phyloP scores from a whole-genome alignment of 805 yeast genomes.

The Myxozyma mucilagina region DNA sequence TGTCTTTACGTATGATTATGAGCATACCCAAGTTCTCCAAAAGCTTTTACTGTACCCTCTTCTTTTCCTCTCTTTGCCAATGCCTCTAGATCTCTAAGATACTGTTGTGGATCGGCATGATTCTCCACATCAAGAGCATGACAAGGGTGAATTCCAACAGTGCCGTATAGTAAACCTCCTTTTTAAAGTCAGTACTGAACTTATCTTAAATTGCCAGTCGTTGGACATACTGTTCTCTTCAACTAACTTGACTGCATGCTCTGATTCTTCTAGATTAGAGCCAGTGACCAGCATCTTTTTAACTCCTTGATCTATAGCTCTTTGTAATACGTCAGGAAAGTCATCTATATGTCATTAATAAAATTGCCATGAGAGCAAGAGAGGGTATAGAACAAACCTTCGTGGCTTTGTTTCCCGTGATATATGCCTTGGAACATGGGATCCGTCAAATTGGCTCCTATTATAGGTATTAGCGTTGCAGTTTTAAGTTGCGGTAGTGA shows the following conservation, averaged over 20 bases:
- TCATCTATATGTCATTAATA: constrained; percentile 45
- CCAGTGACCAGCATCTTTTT: constrained; percentile 78
- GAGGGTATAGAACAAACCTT: constrained; percentile 31
- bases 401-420: constrained; percentile 67
- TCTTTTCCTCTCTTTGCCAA: constrained; percentile 52
- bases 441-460: constrained; percentile 82
- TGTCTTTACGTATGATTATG: background rate
- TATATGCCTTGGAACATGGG: constrained; percentile 82
- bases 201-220: background rate
- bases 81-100: constrained; percentile 51
- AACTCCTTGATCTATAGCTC: constrained; percentile 70
- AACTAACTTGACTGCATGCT: constrained; percentile 60
- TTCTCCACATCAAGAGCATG: constrained; percentile 58
- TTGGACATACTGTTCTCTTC: constrained; percentile 35
- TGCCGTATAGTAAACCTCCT: constrained; percentile 49
- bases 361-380: background rate
- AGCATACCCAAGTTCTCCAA: constrained; percentile 82
- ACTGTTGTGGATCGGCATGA: constrained; percentile 42
- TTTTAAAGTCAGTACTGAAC: background rate
- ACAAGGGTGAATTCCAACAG: constrained; percentile 97
- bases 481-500: too few relatives aligned
- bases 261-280: constrained; percentile 67
- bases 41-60: constrained; percentile 64
- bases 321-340: constrained; percentile 57
- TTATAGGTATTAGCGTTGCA: constrained; percentile 19